Conservation (phyloP, 148 eudicot species). For the Arctostaphylos glauca region DNA sequence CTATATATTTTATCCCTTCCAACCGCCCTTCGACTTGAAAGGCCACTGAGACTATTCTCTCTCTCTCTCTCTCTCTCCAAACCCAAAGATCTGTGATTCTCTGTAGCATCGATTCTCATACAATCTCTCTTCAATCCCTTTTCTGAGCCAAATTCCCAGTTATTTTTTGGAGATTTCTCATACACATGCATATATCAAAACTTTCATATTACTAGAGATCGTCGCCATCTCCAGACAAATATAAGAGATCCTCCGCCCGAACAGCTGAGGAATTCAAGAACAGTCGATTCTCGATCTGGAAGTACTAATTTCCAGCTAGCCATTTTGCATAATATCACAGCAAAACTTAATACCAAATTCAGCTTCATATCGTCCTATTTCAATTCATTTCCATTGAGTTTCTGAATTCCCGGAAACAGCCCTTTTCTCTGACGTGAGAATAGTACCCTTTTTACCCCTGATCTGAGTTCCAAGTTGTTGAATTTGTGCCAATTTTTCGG, state of each 20-base stretch:
- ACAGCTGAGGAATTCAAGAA: not conserved
- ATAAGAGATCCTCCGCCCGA: not conserved
- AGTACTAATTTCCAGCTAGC: not conserved
- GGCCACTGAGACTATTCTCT: not conserved
- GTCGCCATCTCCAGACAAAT: not conserved
- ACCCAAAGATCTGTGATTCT: not conserved
- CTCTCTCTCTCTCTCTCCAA: constrained; percentile 3
- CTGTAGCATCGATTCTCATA: not conserved
- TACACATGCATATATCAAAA: not conserved
- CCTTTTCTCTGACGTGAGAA: not conserved
- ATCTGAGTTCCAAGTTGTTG: constrained; percentile 7
- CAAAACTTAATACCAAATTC: not conserved
- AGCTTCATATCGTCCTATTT: not conserved
- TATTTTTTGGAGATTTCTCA: not conserved
- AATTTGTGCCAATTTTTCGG: not conserved
- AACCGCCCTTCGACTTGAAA: not conserved
- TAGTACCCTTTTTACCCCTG: not conserved
- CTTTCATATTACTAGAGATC: not conserved
- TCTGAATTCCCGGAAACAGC: not conserved
- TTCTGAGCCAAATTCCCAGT: not conserved
- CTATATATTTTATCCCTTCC: not conserved
- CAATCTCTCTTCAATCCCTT: not conserved
- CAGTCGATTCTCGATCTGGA: constrained; percentile 13
- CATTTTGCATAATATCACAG: not conserved
- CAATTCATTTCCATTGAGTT: not conserved